Percentiles rank a stretch among this genome's conserved stretches.
Conservation (phyloP, 2,329 filamentous ascomycete genomes). For the Zymoseptoria pseudotritici region DNA sequence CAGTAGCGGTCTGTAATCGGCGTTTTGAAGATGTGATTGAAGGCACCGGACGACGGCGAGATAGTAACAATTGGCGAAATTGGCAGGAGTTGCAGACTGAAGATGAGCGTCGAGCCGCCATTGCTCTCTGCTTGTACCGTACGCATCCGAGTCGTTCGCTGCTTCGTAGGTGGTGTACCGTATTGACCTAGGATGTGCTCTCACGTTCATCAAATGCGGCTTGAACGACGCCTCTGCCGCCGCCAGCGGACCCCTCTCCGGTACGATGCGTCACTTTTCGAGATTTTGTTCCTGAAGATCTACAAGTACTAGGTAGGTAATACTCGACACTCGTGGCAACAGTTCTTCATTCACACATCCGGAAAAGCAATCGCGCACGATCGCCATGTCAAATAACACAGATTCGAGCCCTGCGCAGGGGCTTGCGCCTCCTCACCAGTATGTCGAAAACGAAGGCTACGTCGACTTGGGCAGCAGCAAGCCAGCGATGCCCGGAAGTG, state of each 20-base stretch:
- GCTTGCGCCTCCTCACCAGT: slow-evolving; percentile 23
- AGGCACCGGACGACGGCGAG: not conserved
- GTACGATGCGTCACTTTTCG: not conserved
- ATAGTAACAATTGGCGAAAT: not conserved
- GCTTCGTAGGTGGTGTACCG: not conserved
- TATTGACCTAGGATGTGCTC: not conserved
- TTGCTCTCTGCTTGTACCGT: not conserved
- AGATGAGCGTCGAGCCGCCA: not conserved
- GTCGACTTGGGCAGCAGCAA: slow-evolving; percentile 13
- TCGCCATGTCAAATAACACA: not conserved
- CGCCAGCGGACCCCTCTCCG: not conserved
- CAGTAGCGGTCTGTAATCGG: not conserved
- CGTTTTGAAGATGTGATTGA: not conserved
- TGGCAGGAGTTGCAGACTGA: not conserved
- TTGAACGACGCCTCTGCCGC: not conserved
- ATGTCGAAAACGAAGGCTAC: slow-evolving; percentile 28
- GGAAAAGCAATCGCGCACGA: not conserved
- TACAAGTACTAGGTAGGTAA: too few relatives aligned
- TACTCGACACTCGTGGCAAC: not conserved
- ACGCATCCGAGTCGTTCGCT: not conserved
- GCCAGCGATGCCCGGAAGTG: slow-evolving; percentile 23
- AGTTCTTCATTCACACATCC: not conserved
- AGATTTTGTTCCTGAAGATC: not conserved
- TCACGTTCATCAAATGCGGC: not conserved
- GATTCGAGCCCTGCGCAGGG: not conserved